Evolutionary conservation across 805 yeast species (phyloP).

Genomic region (Saccharomycopsis selenospora): DNA sequence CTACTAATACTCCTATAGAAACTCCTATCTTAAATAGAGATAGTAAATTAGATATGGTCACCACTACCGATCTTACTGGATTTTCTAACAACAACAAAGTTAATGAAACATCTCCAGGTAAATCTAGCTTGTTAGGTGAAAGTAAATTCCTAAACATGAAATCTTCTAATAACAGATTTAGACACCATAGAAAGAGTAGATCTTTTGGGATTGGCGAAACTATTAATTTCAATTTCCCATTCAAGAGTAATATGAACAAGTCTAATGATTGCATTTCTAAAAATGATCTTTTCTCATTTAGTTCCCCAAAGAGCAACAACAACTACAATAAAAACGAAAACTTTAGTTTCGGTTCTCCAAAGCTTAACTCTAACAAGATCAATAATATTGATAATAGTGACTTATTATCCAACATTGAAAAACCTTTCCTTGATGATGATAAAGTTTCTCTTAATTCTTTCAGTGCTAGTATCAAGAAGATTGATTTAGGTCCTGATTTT

Average conservation of each 20-base stretch:
- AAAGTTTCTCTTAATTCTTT: not conserved
- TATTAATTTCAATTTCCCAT: conserved; percentile 6
- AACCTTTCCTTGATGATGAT: not conserved
- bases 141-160: conserved; percentile 7
- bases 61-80: not conserved
- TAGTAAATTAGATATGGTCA: not conserved
- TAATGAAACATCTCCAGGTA: not conserved
- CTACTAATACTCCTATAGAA: not conserved
- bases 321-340: not conserved
- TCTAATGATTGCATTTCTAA: not conserved
- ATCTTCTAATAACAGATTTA: conserved; percentile 11
- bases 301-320: not conserved
- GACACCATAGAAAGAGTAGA: conserved; percentile 17
- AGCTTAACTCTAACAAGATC: not conserved
- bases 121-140: not conserved
- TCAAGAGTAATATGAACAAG: conserved; percentile 4
- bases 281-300: not conserved
- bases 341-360: not conserved
- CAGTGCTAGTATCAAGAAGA: not conserved
- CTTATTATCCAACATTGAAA: not conserved
- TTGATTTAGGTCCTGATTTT: not conserved
- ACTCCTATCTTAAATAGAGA: not conserved
- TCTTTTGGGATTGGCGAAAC: conserved; percentile 18
- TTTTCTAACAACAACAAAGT: not conserved
- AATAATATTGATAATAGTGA: not conserved